phyloP scores from a whole-genome alignment of 139 green algal species.

The Trebouxia sp. region DNA sequence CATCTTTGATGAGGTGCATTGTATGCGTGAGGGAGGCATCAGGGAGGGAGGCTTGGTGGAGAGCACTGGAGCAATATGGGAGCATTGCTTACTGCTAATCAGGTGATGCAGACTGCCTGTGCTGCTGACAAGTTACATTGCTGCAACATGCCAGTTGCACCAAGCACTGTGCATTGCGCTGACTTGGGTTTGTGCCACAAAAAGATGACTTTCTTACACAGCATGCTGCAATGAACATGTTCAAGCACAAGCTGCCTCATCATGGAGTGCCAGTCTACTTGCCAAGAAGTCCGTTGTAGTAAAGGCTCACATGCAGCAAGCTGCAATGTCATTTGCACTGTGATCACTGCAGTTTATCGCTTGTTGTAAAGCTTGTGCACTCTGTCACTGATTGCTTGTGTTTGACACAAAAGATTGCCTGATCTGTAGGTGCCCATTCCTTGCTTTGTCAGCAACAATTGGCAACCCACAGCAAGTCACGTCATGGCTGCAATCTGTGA shows the following conservation, averaged over 20 bases:
- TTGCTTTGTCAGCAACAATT: constrained; percentile 63
- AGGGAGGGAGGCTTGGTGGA: constrained; percentile 30
- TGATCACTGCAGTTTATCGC: no score
- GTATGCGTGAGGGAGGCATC: constrained; percentile 45
- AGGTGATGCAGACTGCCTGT: neutral
- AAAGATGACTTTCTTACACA: no score
- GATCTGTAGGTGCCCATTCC: constrained; percentile 47
- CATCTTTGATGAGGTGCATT: constrained; percentile 66
- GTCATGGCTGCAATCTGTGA: constrained; percentile 48
- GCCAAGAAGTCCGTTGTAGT: no score
- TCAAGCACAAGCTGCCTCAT: no score
- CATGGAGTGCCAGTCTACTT: no score
- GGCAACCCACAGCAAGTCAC: constrained; percentile 55
- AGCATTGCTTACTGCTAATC: constrained; percentile 14
- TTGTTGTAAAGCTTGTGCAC: neutral
- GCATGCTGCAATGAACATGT: no score
- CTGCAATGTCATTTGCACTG: no score
- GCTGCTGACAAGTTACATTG: no score
- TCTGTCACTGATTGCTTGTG: neutral
- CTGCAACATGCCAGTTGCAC: no score
- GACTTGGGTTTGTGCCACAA: no score
- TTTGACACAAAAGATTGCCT: neutral
- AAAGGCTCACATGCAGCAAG: neutral
- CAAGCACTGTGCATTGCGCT: no score
- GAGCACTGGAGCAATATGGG: constrained; percentile 2